Evolutionary conservation across 257 asterid genomes (phyloP).

Genomic region (Solanum chmielewskii): DNA sequence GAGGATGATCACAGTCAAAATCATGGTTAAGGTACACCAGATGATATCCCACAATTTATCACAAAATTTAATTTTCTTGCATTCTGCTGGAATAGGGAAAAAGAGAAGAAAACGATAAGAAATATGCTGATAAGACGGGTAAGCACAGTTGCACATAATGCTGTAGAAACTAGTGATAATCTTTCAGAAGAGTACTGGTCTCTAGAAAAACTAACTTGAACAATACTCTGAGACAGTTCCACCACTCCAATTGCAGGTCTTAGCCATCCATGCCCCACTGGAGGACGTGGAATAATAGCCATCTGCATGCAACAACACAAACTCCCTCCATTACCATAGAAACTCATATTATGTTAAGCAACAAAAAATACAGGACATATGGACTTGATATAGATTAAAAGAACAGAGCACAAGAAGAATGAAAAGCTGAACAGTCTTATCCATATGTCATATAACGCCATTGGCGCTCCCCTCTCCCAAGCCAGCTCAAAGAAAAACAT

Average conservation of each 20-base stretch:
- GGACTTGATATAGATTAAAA: neutral
- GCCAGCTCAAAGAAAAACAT: neutral
- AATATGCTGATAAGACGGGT: neutral
- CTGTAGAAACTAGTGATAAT: neutral
- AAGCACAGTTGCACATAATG: neutral
- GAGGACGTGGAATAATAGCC: constrained; percentile 84
- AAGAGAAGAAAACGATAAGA: neutral
- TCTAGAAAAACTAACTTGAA: constrained; percentile 46
- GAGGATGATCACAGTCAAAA: neutral
- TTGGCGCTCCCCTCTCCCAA: neutral
- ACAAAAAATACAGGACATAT: neutral
- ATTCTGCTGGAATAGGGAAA: neutral
- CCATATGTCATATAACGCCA: neutral
- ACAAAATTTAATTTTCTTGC: neutral
- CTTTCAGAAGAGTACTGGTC: neutral
- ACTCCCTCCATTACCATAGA: neutral
- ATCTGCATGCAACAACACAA: constrained; percentile 41
- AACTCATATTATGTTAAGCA: neutral
- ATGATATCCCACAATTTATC: neutral
- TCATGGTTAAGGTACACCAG: neutral
- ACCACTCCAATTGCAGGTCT: constrained; percentile 98
- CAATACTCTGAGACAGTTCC: constrained; percentile 86
- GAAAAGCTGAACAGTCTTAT: neutral
- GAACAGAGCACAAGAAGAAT: neutral
- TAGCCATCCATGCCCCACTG: constrained; percentile 91